These are phyloP conservation scores for Glycine soja DNA, from an alignment of 306 rosid genomes.

Conservation along the genomic window DNA sequence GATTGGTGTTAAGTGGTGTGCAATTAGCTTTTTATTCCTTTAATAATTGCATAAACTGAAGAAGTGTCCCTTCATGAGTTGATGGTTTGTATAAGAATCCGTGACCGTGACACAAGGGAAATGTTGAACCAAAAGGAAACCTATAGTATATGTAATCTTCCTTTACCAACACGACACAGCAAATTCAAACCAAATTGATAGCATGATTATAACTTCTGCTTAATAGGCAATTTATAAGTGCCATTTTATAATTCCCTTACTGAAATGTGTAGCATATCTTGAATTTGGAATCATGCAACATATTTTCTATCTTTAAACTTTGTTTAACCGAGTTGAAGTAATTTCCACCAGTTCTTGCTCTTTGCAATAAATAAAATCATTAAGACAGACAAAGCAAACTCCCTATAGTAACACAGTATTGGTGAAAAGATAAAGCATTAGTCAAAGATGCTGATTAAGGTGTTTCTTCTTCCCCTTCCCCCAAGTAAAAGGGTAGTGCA, in stretches of 20 bases:
- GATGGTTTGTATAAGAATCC: not conserved
- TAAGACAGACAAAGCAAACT: conserved; percentile 41
- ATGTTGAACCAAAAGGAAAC: conserved; percentile 24
- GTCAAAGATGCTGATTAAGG: conserved; percentile 32
- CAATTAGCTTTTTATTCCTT: not conserved
- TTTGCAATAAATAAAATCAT: conserved; percentile 43
- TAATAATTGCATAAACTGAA: not conserved
- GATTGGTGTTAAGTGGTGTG: not conserved
- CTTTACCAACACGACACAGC: conserved; percentile 39
- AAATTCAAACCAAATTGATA: conserved; percentile 22
- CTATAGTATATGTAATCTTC: not conserved
- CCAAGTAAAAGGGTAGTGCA: conserved; percentile 2
- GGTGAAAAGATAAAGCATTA: conserved; percentile 33
- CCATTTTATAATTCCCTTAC: not conserved
- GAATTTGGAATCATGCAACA: conserved; percentile 1
- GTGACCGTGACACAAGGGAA: conserved; percentile 21
- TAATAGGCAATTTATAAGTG: not conserved
- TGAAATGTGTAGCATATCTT: conserved; percentile 6
- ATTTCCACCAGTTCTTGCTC: conserved; percentile 18
- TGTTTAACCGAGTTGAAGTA: not conserved
- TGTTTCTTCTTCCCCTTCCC: conserved; percentile 15
- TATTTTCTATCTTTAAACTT: not conserved
- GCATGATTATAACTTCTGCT: conserved; percentile 14
- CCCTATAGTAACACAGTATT: not conserved
- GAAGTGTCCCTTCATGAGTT: conserved; percentile 7